Evolutionary conservation across 108 stramenopile genomes (phyloP).

Genomic region (Poteriospumella lacustris): DNA sequence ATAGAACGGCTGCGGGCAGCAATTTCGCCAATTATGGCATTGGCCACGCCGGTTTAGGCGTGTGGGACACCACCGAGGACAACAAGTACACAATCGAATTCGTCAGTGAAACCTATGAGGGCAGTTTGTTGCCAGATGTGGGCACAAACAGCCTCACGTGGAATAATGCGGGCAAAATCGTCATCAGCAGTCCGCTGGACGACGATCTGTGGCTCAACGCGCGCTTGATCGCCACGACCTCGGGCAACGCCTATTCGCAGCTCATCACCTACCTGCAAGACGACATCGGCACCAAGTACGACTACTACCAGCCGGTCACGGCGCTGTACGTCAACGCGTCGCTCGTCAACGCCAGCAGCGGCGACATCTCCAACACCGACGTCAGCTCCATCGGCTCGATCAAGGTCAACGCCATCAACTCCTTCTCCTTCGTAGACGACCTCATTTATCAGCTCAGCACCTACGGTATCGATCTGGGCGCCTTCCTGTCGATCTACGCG

Average conservation of each 20-base stretch:
- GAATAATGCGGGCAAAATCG: not conserved
- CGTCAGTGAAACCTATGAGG: not conserved
- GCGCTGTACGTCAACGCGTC: not conserved
- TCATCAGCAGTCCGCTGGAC: not conserved
- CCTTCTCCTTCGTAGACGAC: not conserved
- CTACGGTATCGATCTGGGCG: not conserved
- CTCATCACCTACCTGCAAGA: not conserved
- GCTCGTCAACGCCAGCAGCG: not conserved
- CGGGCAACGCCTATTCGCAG: not conserved
- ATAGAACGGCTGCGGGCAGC: not conserved
- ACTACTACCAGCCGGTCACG: not conserved
- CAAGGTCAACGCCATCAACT: not conserved
- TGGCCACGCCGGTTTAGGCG: not conserved
- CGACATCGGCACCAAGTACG: not conserved
- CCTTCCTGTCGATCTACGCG: not conserved
- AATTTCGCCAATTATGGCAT: not conserved
- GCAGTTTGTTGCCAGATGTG: not conserved
- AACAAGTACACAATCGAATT: conserved; percentile 11
- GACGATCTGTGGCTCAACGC: not conserved
- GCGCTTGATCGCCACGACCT: not conserved
- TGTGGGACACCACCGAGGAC: not conserved
- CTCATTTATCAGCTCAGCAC: not conserved
- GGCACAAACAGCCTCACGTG: not conserved
- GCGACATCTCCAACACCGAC: not conserved
- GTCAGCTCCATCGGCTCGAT: not conserved